Conservation (phyloP, 352 stramenopile species). For the Globisporangium yorkense region DNA sequence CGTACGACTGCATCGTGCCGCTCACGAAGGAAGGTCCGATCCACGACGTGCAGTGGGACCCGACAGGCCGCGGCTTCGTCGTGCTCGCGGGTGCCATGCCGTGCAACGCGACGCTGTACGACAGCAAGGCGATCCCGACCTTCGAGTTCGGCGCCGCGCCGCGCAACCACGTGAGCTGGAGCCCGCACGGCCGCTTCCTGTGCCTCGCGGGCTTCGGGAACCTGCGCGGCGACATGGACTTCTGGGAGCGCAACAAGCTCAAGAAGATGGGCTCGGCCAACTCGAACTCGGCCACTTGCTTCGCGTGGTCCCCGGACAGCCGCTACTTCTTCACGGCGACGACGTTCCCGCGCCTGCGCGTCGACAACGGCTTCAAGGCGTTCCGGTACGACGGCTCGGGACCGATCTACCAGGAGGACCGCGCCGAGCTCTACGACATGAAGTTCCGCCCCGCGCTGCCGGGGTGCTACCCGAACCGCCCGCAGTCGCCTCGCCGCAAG, state of each 20-base stretch:
- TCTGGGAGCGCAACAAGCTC: slow-evolving; percentile 94
- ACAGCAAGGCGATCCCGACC: slow-evolving; percentile 90
- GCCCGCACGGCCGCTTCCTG: slow-evolving; percentile 95
- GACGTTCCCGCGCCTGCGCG: slow-evolving; percentile 96
- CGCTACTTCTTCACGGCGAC: slow-evolving; percentile 95
- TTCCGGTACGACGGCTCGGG: slow-evolving; percentile 95
- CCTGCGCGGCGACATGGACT: slow-evolving; percentile 95
- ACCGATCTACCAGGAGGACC: slow-evolving; percentile 82
- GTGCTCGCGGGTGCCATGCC: slow-evolving; percentile 95
- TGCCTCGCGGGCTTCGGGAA: slow-evolving; percentile 96
- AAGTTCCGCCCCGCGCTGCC: slow-evolving; percentile 74
- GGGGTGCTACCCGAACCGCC: slow-evolving; percentile 85
- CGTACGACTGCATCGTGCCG: slow-evolving; percentile 89
- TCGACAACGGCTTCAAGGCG: slow-evolving; percentile 97
- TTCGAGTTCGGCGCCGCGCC: slow-evolving; percentile 96
- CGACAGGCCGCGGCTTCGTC: slow-evolving; percentile 88
- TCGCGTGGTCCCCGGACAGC: slow-evolving; percentile 93
- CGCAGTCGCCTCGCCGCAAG: slow-evolving; percentile 80
- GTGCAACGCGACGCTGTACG: slow-evolving; percentile 93
- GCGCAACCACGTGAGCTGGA: slow-evolving; percentile 95
- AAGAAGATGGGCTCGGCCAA: slow-evolving; percentile 91
- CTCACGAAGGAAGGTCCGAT: slow-evolving; percentile 90
- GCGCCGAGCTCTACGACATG: slow-evolving; percentile 82
- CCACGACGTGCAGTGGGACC: slow-evolving; percentile 94
- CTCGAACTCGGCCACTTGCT: slow-evolving; percentile 74